Evolutionary conservation across 495 filamentous ascomycete genomes (phyloP).

Genomic region (Neurospora sp.): DNA sequence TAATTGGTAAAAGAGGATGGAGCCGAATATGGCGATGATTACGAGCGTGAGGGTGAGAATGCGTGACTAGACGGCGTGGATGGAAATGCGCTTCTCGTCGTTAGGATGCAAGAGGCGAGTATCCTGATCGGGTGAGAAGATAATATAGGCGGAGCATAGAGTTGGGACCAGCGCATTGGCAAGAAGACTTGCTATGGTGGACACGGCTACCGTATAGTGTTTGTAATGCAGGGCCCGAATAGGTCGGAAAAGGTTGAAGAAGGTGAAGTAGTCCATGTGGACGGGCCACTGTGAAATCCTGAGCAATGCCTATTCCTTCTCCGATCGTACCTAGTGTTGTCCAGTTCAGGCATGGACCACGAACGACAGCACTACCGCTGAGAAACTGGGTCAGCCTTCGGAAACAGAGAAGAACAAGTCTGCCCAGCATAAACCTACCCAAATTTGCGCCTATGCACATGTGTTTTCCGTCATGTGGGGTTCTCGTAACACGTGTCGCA

Average conservation of each 20-base stretch:
- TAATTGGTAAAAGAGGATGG: conserved; percentile 47
- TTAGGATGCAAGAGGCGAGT: conserved; percentile 18
- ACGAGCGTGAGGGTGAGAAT: conserved; percentile 41
- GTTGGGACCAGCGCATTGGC: conserved; percentile 55
- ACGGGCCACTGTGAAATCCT: too few relatives aligned
- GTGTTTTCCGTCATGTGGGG: too few relatives aligned
- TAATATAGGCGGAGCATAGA: conserved; percentile 47
- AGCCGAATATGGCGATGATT: conserved; percentile 46
- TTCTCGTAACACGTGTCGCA: too few relatives aligned
- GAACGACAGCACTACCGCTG: too few relatives aligned
- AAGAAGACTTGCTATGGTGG: conserved; percentile 49
- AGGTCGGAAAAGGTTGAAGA: conserved; percentile 52
- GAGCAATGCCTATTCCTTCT: too few relatives aligned
- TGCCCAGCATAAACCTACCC: too few relatives aligned
- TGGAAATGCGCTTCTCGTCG: conserved; percentile 38
- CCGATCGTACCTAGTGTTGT: too few relatives aligned
- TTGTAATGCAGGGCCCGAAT: conserved; percentile 45
- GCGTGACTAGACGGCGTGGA: conserved; percentile 49
- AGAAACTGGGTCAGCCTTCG: too few relatives aligned
- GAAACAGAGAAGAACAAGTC: too few relatives aligned
- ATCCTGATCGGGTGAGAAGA: conserved; percentile 37
- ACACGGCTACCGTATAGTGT: conserved; percentile 57
- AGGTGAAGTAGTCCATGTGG: conserved; percentile 58
- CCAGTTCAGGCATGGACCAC: too few relatives aligned
- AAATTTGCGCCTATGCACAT: too few relatives aligned